phyloP scores from a whole-genome alignment of 2,329 filamentous ascomycete species.

The Pleoardoris graminearum region DNA sequence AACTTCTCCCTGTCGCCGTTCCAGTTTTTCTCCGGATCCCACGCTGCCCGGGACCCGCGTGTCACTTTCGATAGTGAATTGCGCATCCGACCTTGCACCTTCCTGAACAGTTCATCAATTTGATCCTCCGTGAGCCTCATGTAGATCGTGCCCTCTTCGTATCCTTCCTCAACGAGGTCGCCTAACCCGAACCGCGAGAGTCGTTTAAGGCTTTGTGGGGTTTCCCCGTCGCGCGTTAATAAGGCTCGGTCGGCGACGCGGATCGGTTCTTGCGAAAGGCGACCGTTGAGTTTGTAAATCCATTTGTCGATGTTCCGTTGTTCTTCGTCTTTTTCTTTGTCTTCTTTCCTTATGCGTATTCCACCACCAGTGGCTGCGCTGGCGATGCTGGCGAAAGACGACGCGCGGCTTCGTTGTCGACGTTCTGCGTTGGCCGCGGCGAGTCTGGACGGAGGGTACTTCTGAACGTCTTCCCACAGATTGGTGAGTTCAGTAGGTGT shows the following conservation, averaged over 20 bases:
- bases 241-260: not conserved
- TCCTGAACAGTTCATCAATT: not conserved
- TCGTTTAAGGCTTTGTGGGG: not conserved
- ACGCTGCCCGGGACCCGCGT: not conserved
- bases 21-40: not conserved
- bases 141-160: not conserved
- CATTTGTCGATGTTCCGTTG: not conserved
- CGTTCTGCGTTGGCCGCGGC: too few relatives aligned
- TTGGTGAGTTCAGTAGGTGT: not conserved
- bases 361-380: too few relatives aligned
- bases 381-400: too few relatives aligned
- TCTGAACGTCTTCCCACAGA: not conserved
- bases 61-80: not conserved
- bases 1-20: not conserved
- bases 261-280: not conserved
- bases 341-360: too few relatives aligned
- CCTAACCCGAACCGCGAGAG: not conserved
- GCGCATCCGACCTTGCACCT: not conserved
- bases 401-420: too few relatives aligned
- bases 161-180: not conserved
- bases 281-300: not conserved
- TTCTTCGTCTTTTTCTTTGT: not conserved
- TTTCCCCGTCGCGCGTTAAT: not conserved
- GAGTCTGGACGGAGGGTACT: too few relatives aligned
- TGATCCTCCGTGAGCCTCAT: not conserved